A percentile compares a stretch with the other conserved stretches of the same genome.
Evolutionary conservation across 1,284 basidiomycete genomes (phyloP).

Genomic region (Naganishia albida): DNA sequence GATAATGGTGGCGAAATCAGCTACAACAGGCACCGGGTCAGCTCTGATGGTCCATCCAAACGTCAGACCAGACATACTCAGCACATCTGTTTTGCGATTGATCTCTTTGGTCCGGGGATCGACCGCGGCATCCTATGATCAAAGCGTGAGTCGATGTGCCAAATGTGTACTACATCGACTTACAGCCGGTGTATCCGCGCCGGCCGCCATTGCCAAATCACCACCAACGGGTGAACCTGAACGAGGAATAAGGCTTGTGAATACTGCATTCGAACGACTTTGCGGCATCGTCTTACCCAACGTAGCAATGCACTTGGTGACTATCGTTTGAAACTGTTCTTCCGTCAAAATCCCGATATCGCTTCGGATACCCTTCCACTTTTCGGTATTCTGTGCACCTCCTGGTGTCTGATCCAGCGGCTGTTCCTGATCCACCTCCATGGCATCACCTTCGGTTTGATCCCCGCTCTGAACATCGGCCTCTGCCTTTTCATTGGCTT

Average conservation of each 20-base stretch:
- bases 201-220: conserved; percentile 32
- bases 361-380: conserved; percentile 71
- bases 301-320: conserved; percentile 81
- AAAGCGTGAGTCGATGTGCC: background rate
- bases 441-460: background rate
- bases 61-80: background rate
- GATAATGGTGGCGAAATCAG: conserved; percentile 79
- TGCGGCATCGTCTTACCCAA: conserved; percentile 66
- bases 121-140: conserved; percentile 11
- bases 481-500: background rate
- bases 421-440: conserved; percentile 62
- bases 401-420: conserved; percentile 61
- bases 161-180: background rate
- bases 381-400: conserved; percentile 55
- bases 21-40: conserved; percentile 53
- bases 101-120: conserved; percentile 26
- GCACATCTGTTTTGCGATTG: conserved; percentile 23
- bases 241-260: conserved; percentile 28
- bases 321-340: conserved; percentile 78
- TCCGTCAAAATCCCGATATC: conserved; percentile 86
- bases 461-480: conserved; percentile 1
- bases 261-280: background rate
- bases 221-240: conserved; percentile 35
- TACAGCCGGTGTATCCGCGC: conserved; percentile 22
- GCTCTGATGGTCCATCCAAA: background rate